A percentile compares a stretch with the other conserved stretches of the same genome.
phyloP scores from a whole-genome alignment of 805 yeast species.

The Brettanomyces bruxellensis region DNA sequence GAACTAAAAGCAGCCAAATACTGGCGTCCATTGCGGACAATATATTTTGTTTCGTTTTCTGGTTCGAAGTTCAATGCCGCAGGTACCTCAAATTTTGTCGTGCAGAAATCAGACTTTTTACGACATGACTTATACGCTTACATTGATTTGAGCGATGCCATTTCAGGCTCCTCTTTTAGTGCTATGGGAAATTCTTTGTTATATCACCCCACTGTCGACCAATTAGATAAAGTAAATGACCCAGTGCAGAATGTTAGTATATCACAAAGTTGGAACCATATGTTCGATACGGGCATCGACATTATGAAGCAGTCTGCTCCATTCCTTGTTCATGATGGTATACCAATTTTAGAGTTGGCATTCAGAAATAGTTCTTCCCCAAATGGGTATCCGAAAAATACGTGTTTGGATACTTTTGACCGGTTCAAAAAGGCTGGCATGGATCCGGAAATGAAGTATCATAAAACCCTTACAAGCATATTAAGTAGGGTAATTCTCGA shows the following conservation, averaged over 20 bases:
- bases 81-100: conserved; percentile 76
- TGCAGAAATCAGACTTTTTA: conserved; percentile 42
- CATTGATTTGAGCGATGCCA: conserved; percentile 64
- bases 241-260: conserved; percentile 18
- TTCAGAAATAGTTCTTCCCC: conserved; percentile 27
- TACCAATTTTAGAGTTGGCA: conserved; percentile 59
- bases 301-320: conserved; percentile 61
- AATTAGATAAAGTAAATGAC: conserved; percentile 24
- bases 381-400: conserved; percentile 33
- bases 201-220: conserved; percentile 35
- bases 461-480: conserved; percentile 46
- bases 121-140: conserved; percentile 57
- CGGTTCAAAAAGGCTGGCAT: conserved; percentile 37
- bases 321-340: conserved; percentile 51
- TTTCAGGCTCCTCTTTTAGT: conserved; percentile 42
- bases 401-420: conserved; percentile 60
- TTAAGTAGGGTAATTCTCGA: conserved; percentile 45
- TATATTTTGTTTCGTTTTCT: conserved; percentile 78
- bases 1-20: conserved; percentile 51
- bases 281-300: conserved; percentile 9
- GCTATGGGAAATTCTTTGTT: conserved; percentile 53
- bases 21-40: conserved; percentile 80
- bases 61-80: conserved; percentile 74
- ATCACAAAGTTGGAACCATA: conserved; percentile 13
- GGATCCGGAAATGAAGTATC: conserved; percentile 50